These are phyloP conservation scores for Penicillium sp. DNA, from an alignment of 2,329 filamentous ascomycete genomes.

Conservation along the genomic window DNA sequence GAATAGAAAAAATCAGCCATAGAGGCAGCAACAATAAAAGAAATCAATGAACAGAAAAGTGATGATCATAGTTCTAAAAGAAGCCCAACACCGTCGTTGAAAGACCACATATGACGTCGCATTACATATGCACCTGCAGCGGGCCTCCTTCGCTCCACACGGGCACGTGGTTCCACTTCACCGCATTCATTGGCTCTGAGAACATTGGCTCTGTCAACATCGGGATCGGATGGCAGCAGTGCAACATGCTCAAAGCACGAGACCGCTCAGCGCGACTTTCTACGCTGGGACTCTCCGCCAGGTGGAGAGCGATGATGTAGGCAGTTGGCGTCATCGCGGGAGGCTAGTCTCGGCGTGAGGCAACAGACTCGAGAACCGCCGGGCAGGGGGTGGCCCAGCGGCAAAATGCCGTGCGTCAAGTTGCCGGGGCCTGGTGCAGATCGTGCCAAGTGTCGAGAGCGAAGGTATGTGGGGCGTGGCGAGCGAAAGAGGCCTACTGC, in stretches of 20 bases:
- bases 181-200: slow-evolving; percentile 8
- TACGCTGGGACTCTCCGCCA: neutral
- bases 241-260: neutral
- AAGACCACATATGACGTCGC: slow-evolving; percentile 15
- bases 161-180: slow-evolving; percentile 10
- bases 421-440: slow-evolving; percentile 7
- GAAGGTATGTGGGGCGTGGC: slow-evolving; percentile 10
- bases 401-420: slow-evolving; percentile 17
- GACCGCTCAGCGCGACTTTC: neutral
- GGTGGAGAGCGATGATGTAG: slow-evolving; percentile 2
- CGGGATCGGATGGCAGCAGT: neutral
- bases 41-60: slow-evolving; percentile 2
- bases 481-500: neutral
- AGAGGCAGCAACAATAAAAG: neutral
- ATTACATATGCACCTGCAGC: slow-evolving; percentile 2
- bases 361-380: neutral
- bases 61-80: neutral
- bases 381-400: slow-evolving; percentile 15
- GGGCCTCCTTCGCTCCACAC: slow-evolving; percentile 3
- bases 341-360: neutral
- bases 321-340: neutral
- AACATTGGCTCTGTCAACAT: slow-evolving; percentile 7
- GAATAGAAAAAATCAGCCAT: neutral
- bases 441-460: slow-evolving; percentile 5
- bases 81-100: slow-evolving; percentile 5